Evolutionary conservation across 306 rosid species (phyloP), one percentile per base, ranked within the genome.

Genomic region (Cotoneaster glaucophyllus): DNA sequence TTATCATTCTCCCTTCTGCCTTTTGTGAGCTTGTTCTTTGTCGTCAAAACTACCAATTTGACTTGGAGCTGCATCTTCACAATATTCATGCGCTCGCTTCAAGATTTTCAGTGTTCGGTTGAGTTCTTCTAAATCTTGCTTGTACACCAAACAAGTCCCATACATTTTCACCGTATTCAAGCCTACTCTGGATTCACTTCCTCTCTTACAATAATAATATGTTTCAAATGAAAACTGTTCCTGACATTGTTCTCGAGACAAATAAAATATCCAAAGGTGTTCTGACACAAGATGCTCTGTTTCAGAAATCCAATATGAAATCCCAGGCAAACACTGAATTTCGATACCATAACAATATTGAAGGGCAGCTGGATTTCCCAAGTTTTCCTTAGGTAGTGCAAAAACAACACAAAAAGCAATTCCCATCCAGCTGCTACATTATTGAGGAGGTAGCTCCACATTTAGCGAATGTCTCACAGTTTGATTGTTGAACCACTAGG

Each of bases 141-240:
- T 0, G 22, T 29, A 63, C 67, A 63, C 24, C 24, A 15, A 14
- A 8, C 43, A 6, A 11, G 43, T 43, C 41, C 41, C 67, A 8
- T 43, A 63, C 8, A 6, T 24, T 8, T 63, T 17, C 67, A 28
- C 39, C 19, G 8, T 4, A 63, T 17, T 63, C 6, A 8, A 63
- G 22, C n/a, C 31, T 5, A 7, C 31, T 26, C 25, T 1, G 3
- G 1, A 3, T 7, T 13, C 8, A 10, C 4, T 45, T 15, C 4
- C 3, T 12, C 2, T 18, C 0, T n/a, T n/a, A 0, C 5, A 6
- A 6, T 11, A 1, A 24, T 58, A 24, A 4, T 0, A 0, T 2
- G 61, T 4, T 26, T 69, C 15, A 8, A 69, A 45, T 26, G 25
- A 26, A 26, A 45, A 69, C 10, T 1, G 18, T 22, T 22, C 14